These are phyloP conservation scores for Suillus sp. DNA, from an alignment of 768 basidiomycete species.

Conservation along the genomic window DNA sequence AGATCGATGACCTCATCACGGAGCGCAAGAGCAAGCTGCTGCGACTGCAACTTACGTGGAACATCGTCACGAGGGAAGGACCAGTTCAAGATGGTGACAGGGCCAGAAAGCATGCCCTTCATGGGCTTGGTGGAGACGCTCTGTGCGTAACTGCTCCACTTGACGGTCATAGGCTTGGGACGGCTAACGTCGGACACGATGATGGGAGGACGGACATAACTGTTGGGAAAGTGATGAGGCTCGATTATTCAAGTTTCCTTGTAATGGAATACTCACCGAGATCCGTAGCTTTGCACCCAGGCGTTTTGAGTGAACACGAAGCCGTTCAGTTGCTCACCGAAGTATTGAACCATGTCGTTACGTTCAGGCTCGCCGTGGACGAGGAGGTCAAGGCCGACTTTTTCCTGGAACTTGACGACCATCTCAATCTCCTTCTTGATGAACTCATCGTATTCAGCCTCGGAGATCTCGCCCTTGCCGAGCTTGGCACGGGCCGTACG, in stretches of 20 bases:
- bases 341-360: conserved; percentile 99
- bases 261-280: conserved; percentile 59
- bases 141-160: conserved; percentile 97
- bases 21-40: conserved; percentile 96
- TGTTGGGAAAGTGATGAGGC: conserved; percentile 28
- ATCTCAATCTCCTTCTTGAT: conserved; percentile 96
- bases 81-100: conserved; percentile 99
- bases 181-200: conserved; percentile 98
- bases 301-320: conserved; percentile 99
- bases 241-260: conserved; percentile 8
- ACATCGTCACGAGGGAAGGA: conserved; percentile 99
- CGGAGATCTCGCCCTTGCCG: conserved; percentile 85
- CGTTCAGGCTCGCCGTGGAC: conserved; percentile 99
- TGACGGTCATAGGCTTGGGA: conserved; percentile 89
- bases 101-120: conserved; percentile 99
- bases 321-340: conserved; percentile 92
- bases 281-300: conserved; percentile 99
- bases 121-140: conserved; percentile 90
- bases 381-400: conserved; percentile 91
- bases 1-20: conserved; percentile 98
- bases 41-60: conserved; percentile 93
- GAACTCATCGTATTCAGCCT: conserved; percentile 91
- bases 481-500: conserved; percentile 95
- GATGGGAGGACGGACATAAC: conserved; percentile 98
- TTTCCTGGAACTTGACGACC: conserved; percentile 97